Evolutionary conservation across 768 basidiomycete species (phyloP), one percentile per base, ranked within the genome.

Genomic region (Boletus sp.): DNA sequence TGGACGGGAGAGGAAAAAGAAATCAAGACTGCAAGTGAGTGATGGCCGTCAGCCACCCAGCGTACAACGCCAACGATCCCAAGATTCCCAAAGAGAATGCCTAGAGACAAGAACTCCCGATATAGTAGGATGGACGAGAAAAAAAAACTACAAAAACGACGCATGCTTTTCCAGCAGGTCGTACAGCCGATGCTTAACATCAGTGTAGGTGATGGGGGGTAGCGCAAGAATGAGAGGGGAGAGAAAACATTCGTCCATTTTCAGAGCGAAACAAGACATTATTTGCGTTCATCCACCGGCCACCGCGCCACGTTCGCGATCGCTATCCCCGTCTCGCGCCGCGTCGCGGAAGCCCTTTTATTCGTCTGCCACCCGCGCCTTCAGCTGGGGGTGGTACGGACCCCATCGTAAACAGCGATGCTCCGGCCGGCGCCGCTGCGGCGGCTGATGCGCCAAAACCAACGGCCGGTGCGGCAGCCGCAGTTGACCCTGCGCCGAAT

Each of bases 381-480:
- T 68, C 53, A 61, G 73, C 40, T 5, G 77, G 71, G 28, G 78
- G 62, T 17, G 85, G 80, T 2, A 81, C 78, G 47, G 85, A 75
- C 32, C 85, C 85, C 52, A 86, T 85, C 12, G 84, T 86, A 64
- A 86, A 86, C 36, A 86, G 58, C 3, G 72, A 62, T 51, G 57
- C 67, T 7, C 73, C 71, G 33, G 28, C 52, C 2, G 62, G 17
- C 2, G 78, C 67, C 10, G 78, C 65, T 14, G 73, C 72, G 36
- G 69, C n/a, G 10, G 75, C 67, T 2, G 65, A 8, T 5, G 74
- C 73, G 63, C 76, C 73, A 58, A 84, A 85, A n/a, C 57, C 48
- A 29, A 24, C 74, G 44, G 67, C 69, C 36, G 77, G 64, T n/a
- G 76, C 64, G 35, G 77, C 74, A 50, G 72, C 67, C 24, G 70